Evolutionary conservation across 192 early-diverging fungal species (phyloP).

Genomic region (Dissophora globulifera): DNA sequence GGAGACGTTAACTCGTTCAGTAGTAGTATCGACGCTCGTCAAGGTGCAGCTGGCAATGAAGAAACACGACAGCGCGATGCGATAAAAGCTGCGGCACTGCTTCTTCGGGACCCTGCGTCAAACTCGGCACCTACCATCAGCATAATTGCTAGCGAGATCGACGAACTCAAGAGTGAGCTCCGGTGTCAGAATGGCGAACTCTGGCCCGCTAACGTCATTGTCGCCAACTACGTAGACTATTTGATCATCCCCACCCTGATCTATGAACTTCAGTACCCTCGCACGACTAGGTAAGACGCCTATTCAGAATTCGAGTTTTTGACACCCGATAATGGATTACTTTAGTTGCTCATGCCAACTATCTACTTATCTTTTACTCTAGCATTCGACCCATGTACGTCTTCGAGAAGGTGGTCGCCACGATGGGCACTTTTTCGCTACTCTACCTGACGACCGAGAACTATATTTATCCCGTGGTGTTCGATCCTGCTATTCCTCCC

Average conservation of each 20-base stretch:
- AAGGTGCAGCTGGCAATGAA: too few relatives aligned
- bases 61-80: too few relatives aligned
- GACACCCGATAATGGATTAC: too few relatives aligned
- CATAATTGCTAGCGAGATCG: slow-evolving; percentile 54
- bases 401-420: slow-evolving; percentile 84
- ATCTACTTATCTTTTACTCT: neutral
- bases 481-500: slow-evolving; percentile 67
- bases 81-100: slow-evolving; percentile 11
- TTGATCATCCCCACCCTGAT: slow-evolving; percentile 90
- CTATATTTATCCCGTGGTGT: slow-evolving; percentile 85
- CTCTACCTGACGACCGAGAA: slow-evolving; percentile 89
- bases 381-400: slow-evolving; percentile 89
- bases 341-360: neutral
- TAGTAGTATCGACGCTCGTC: neutral
- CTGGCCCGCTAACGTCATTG: slow-evolving; percentile 81
- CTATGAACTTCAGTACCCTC: slow-evolving; percentile 93
- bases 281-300: slow-evolving; percentile 73
- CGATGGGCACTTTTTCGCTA: slow-evolving; percentile 80
- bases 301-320: neutral
- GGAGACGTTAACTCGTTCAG: neutral
- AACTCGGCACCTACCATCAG: neutral
- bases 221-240: slow-evolving; percentile 88
- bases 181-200: slow-evolving; percentile 58
- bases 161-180: slow-evolving; percentile 66
- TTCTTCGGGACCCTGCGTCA: slow-evolving; percentile 8